Evolutionary conservation across 495 filamentous ascomycete genomes (phyloP), one percentile per base, ranked within the genome.

Genomic region (Aspergillus nidulans): DNA sequence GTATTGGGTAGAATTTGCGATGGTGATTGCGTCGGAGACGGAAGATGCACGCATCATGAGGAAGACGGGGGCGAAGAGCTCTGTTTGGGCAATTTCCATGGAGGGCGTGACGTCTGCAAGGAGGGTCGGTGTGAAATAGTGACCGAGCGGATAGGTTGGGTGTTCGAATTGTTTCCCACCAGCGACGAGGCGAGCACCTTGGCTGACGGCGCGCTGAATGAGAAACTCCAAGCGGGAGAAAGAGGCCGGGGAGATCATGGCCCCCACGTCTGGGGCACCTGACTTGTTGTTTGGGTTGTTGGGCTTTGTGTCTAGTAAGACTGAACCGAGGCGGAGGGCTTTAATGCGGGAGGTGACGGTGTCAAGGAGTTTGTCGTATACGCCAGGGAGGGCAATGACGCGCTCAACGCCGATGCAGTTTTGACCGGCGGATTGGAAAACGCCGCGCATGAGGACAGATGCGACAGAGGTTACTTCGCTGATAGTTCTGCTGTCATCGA

Each of bases 341-440:
- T 77, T 74, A 53, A 97, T 88, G 38, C 86, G 83, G 12, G 84
- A 83, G 39, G 81, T 75, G 44, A 99, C 82, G 52, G 87, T 77
- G 13, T 75, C 62, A 51, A 95, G 75, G 24, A 99, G 81, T 39
- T 76, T 73, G 43, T 84, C 69, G 76, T 97, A 97, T 40, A 84
- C 76, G 18, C 73, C 73, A 1, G 90, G 87, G 10, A 86, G 78
- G 43, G 87, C 89, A 63, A 99, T 83, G 67, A 97, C 85, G 38
- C 94, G 87, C 72, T 99, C 94, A 53, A 96, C 89, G 55, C 95
- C 94, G 68, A 97, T 90, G 71, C 94, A 99, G 72, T 99, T 99
- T 66, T 99, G 94, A 1, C 94, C 94, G n/a, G 92, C 84, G 52
- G 91, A 90, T 69, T 97, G 92, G 77, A 97, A 99, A 28, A 88